Evolutionary conservation across 495 filamentous ascomycete genomes (phyloP), one percentile per base, ranked within the genome.

Genomic region (Xylaria castorea): DNA sequence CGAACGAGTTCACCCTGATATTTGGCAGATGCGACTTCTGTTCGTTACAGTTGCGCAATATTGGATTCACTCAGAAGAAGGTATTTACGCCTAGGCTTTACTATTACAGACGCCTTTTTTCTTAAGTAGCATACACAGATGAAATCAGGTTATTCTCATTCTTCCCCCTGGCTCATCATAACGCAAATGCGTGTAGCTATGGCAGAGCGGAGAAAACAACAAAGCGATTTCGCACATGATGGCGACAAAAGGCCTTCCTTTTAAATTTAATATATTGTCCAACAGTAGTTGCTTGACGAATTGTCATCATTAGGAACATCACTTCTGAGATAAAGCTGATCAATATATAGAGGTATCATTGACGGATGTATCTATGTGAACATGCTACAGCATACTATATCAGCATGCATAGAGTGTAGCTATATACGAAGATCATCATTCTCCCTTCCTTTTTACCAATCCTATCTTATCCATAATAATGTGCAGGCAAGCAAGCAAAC

Each of bases 401-500:
- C 4, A 16, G 36, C 36, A 42, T 34, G 30, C 5, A 8, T 6
- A 42, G 55, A 42, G 32, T 27, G 5, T n/a, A 5, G 22, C 27
- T 14, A 16, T 42, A 22, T 57, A 51, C 22, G 50, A 40, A 42
- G 22, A 44, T 25, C 34, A 3, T 66, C n/a, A 18, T 48, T 57
- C 14, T 57, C 66, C 66, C 2, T 64, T 38, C 57, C 42, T 30
- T 71, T 71, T 57, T 53, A 4, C n/a, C n/a, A 46, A 46, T 18
- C 50, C 48, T 12, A 11, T n/a, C 69, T 34, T 42, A 64, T 38
- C 68, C 58, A 64, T 42, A 48, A 71, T 50, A 51, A 64, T 40
- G 68, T 69, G 34, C n/a, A 71, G 57, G 34, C 42, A 71, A 38
- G 34, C n/a, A 70, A 65, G 36, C 11, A 70, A 70, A 61, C 27